These are phyloP conservation scores for Paecilomyces sp. DNA, from an alignment of 2,329 filamentous ascomycete genomes.

Conservation along the genomic window DNA sequence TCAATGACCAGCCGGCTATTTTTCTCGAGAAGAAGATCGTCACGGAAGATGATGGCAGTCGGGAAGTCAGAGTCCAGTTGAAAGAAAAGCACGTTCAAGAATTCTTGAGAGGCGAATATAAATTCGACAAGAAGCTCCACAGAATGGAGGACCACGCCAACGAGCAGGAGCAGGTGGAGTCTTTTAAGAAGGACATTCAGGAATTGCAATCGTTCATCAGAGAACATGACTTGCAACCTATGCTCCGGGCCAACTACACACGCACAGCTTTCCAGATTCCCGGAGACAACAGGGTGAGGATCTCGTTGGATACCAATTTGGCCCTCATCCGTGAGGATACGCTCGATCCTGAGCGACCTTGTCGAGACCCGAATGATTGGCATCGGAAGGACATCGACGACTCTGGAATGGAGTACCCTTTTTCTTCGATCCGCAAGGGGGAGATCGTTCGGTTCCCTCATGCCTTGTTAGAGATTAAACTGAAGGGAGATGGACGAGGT, in stretches of 20 bases:
- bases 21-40: constrained; percentile 85
- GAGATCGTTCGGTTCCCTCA: constrained; percentile 89
- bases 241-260: constrained; percentile 85
- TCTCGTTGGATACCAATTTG: constrained; percentile 87
- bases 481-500: constrained; percentile 56
- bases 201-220: constrained; percentile 75
- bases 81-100: constrained; percentile 91
- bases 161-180: constrained; percentile 57
- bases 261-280: constrained; percentile 96
- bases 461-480: constrained; percentile 86
- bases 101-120: constrained; percentile 80
- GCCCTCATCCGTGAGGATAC: constrained; percentile 73
- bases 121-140: constrained; percentile 81
- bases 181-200: constrained; percentile 64
- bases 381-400: constrained; percentile 86
- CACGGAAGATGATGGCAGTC: constrained; percentile 65
- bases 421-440: constrained; percentile 77
- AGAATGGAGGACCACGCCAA: constrained; percentile 76
- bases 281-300: constrained; percentile 78
- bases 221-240: constrained; percentile 69
- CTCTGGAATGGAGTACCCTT: constrained; percentile 75
- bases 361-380: constrained; percentile 82
- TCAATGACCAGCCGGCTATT: constrained; percentile 71
- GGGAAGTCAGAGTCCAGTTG: constrained; percentile 72
- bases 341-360: constrained; percentile 75